A percentile compares a stretch with the other conserved stretches of the same genome.
phyloP scores from a whole-genome alignment of 345 rosid species.

The Corchorus capsularis region DNA sequence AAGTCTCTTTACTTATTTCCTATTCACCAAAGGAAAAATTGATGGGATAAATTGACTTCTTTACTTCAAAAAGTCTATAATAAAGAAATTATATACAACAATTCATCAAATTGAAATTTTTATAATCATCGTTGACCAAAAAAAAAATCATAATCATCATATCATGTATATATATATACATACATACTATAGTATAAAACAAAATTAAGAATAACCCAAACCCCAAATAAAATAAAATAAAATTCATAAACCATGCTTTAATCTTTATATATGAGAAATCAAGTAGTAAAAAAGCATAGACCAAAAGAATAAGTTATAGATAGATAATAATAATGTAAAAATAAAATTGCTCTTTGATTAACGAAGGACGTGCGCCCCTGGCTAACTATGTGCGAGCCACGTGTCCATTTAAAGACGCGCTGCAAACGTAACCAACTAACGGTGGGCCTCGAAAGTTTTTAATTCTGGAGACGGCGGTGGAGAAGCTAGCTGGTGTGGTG shows the following conservation, averaged over 20 bases:
- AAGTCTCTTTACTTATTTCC: neutral
- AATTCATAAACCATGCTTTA: too few species aligned
- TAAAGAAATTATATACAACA: too few species aligned
- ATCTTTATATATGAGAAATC: too few species aligned
- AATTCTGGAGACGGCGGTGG: neutral
- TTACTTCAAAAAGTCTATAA: neutral
- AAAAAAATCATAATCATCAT: too few species aligned
- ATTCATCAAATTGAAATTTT: too few species aligned
- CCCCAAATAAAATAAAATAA: neutral
- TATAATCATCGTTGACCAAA: too few species aligned
- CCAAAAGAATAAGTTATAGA: too few species aligned
- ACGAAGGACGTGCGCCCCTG: neutral
- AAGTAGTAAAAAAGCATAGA: too few species aligned
- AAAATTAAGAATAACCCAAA: neutral
- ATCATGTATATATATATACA: too few species aligned
- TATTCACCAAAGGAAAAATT: neutral
- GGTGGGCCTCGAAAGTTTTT: neutral
- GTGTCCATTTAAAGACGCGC: neutral
- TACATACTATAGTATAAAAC: neutral
- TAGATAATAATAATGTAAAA: too few species aligned
- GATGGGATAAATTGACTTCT: neutral
- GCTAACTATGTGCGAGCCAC: neutral
- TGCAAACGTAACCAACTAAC: neutral
- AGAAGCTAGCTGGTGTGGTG: neutral
- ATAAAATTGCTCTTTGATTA: too few species aligned